Evolutionary conservation across 225 moss, liverwort and hornwort genomes (phyloP).

Genomic region (Rhytidiadelphus loreus): DNA sequence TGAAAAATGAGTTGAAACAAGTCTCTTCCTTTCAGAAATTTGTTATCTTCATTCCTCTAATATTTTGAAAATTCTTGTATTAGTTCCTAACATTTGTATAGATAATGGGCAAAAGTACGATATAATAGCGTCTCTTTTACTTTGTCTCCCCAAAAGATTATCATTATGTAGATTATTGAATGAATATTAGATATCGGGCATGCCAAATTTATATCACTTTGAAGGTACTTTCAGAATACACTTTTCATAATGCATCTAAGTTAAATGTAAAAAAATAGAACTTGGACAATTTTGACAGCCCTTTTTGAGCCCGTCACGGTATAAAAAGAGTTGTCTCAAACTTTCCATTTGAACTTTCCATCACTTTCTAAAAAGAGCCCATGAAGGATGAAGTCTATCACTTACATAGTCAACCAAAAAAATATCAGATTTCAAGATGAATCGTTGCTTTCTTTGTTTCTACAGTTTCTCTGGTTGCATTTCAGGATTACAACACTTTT

Average conservation of each 20-base stretch:
- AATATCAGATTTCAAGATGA: background rate
- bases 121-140: background rate
- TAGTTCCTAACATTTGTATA: background rate
- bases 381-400: background rate
- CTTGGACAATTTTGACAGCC: no score
- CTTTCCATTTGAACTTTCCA: background rate
- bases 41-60: no score
- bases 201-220: background rate
- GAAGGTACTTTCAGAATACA: background rate
- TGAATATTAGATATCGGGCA: background rate
- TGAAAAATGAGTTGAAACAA: no score
- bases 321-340: background rate
- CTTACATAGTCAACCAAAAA: rapidly evolving
- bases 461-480: no score
- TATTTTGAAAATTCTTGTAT: no score
- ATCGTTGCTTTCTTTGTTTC: background rate
- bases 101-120: background rate
- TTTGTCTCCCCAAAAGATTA: background rate
- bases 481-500: background rate
- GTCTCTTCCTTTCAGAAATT: no score
- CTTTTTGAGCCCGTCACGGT: no score
- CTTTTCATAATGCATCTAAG: background rate
- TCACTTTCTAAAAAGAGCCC: background rate
- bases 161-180: background rate
- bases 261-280: no score